Conservation (phyloP, 106 monocot genomes). For the Narthecium ossifragum region DNA sequence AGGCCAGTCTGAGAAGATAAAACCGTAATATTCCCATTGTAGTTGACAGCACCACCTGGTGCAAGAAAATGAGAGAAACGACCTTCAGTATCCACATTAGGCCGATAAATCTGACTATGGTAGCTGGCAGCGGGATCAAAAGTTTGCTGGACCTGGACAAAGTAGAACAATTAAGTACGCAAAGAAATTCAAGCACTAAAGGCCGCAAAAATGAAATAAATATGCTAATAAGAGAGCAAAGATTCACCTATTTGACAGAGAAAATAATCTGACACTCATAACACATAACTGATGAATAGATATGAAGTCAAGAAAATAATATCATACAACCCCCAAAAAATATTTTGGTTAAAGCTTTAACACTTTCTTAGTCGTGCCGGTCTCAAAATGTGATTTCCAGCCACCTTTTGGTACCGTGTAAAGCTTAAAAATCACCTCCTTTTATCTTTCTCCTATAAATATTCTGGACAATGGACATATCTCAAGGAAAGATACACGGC, state of each 20-base stretch:
- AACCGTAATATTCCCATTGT: conserved; percentile 38
- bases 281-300: not conserved
- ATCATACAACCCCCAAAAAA: not conserved
- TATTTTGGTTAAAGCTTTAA: too few species aligned
- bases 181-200: not conserved
- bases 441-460: too few species aligned
- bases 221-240: not conserved
- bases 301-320: not conserved
- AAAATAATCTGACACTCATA: not conserved
- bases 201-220: not conserved
- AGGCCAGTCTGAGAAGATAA: conserved; percentile 48
- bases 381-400: too few species aligned
- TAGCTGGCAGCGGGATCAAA: conserved; percentile 72
- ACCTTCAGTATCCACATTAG: conserved; percentile 64
- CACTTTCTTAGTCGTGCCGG: too few species aligned
- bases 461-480: too few species aligned
- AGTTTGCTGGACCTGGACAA: conserved; percentile 50
- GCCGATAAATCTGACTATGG: conserved; percentile 65
- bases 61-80: conserved; percentile 65
- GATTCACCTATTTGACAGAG: not conserved
- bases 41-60: conserved; percentile 43
- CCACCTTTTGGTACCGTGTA: too few species aligned
- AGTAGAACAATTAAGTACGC: not conserved
- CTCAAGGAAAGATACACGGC: too few species aligned
- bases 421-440: too few species aligned